Evolutionary conservation across 345 rosid species (phyloP).

Genomic region (Rhodamnia argentea): DNA sequence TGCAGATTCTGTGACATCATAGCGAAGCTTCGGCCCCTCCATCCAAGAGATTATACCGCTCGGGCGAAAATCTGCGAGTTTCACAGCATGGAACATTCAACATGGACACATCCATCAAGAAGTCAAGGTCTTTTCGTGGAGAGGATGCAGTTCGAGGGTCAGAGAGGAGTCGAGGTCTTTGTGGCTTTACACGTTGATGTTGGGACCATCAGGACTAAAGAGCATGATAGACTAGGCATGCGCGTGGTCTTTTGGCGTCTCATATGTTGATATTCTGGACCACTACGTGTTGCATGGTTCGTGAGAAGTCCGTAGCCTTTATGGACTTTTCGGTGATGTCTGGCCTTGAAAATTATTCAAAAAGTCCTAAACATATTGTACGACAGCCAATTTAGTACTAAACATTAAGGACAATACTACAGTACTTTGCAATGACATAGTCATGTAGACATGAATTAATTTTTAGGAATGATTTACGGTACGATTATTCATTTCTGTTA

Average conservation of each 20-base stretch:
- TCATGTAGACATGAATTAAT: too few relatives aligned
- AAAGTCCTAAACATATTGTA: too few relatives aligned
- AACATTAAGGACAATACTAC: too few relatives aligned
- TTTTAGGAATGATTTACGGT: too few relatives aligned
- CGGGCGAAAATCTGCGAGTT: neutral
- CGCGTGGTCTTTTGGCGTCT: neutral
- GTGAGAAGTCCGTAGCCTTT: neutral
- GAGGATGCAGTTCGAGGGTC: neutral
- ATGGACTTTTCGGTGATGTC: neutral
- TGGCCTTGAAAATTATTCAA: neutral
- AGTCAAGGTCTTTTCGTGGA: neutral
- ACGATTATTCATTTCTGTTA: too few relatives aligned
- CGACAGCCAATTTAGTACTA: too few relatives aligned
- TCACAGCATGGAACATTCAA: neutral
- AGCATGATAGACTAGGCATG: neutral
- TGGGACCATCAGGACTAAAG: neutral
- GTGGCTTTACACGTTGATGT: neutral
- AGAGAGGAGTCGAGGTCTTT: neutral
- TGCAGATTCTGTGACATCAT: neutral
- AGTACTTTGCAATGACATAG: too few relatives aligned
- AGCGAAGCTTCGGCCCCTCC: neutral
- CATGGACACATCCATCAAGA: neutral
- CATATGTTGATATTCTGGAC: neutral
- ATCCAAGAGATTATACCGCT: neutral
- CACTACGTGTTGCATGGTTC: neutral